Base-by-base conservation (phyloP, 106 monocot species). In the Chionographis japonica region DNA sequence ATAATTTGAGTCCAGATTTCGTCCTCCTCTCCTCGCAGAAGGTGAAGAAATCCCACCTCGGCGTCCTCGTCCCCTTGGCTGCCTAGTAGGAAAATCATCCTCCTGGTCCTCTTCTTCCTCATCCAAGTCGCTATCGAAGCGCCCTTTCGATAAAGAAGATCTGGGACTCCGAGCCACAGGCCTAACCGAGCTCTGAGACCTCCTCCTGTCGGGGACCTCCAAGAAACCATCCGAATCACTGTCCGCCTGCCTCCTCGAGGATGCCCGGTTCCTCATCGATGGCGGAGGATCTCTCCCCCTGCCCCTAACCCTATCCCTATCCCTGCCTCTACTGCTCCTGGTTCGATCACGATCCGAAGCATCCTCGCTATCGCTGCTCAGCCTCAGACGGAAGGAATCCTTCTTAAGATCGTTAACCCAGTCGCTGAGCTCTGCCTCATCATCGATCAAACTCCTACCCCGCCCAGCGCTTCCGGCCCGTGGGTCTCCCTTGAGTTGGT, bases 391-490 rank as follows among this genome's bases (percentile, higher is more conserved):
- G 62, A 80, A 52, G 1, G 80, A 78, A 35, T 82, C 81, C 3
- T 68, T 73, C 75, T 83, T 82, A 8, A 94, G 63, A 19, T 87
- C 90, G 54, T 83, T 74, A 27, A 94, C 53, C 95, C 91, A 91
- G 51, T 88, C 88, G 58, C 88, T 91, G 56, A 95, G 91, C 79
- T 95, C 95, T 6, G 81, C 88, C 62, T 95, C 95, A 60, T 95
- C 94, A 2, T 95, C 91, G 49, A 91, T 72, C 36, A 95, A 62
- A 79, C 88, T 84, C 83, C 79, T 90, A 46, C 52, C 74, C 51
- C 75, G 67, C 39, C 77, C 74, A 19, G 50, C 73, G 16, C 55
- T 37, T 10, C 66, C 61, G 4, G 59, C 37, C 0, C 43, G 40
- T 61, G 56, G 13, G 16, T 63, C 69, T 9, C 55, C 43, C 12